Base-by-base conservation (phyloP, 768 basidiomycete genomes). In the Mycena capillaripes region DNA sequence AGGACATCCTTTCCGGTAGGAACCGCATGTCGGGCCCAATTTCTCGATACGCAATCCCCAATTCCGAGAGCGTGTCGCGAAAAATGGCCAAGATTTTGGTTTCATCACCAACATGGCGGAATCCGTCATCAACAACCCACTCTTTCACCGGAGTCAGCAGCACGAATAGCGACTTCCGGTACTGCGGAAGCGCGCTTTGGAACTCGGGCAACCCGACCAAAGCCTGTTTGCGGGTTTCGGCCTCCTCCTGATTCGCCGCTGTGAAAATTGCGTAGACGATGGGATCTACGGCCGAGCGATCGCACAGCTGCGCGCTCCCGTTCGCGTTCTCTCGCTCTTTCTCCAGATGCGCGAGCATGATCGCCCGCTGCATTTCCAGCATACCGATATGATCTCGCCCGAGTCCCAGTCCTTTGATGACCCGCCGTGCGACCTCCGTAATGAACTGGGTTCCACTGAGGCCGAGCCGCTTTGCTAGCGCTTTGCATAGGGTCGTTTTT, bases 401-500 rank as follows among this genome's bases (percentile, higher is more conserved):
- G 74, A 88, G 92, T 0, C 90, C 90, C 23, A 84, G 82, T 10
- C 74, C 76, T 62, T 77, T 81, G 87, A 93, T 91, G 46, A 93
- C 86, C 29, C 81, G 78, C 32, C 92, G 84, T 3, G 92, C 92
- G 25, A 91, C 88, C 78, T 93, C 92, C 27, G 82, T 88, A 68
- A 93, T 86, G 66, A 86, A 86, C 34, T 84, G 85, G 34, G 77
- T 67, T 21, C 76, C 75, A 2, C 72, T 63, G 34, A 93, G 69
- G 1, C 81, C 79, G 12, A 91, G 75, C 42, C 82, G 81, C 53
- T 81, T 72, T 0, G 85, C 85, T 0, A 92, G 78, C 2, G 89
- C 89, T 40, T 85, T 78, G 78, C 90, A 92, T 4, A 92, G 84
- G 0, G 91, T 92, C 29, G 92, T 91, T 79, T 93, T 93, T n/a